Conservation (phyloP, 1,284 basidiomycete species). For the Malassezia globosa region DNA sequence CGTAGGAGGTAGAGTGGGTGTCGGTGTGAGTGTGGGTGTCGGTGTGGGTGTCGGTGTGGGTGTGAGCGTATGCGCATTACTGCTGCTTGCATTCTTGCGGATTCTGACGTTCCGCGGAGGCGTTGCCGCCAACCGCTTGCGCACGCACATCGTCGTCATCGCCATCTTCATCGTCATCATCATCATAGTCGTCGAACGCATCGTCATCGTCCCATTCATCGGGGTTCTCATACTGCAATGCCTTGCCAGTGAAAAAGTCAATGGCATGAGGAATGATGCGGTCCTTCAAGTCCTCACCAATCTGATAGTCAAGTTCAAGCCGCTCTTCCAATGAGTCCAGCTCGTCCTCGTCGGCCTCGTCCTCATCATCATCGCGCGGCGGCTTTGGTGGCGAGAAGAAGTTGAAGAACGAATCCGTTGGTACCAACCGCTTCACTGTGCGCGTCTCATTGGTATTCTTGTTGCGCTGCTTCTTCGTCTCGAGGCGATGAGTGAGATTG, state of each 20-base stretch:
- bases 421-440: conserved; percentile 45
- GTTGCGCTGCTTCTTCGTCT: conserved; percentile 98
- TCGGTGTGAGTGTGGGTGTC: no score
- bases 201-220: conserved; percentile 54
- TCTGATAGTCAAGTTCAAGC: conserved; percentile 92
- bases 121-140: conserved; percentile 24
- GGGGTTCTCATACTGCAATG: conserved; percentile 68
- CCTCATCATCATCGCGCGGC: conserved; percentile 34
- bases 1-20: no score
- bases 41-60: no score
- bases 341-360: conserved; percentile 33
- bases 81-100: conserved; percentile 45
- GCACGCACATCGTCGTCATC: conserved; percentile 28
- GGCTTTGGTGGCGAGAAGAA: conserved; percentile 46
- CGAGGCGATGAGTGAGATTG: conserved; percentile 90
- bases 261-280: conserved; percentile 88
- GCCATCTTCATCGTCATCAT: conserved; percentile 46
- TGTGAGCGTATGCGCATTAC: no score
- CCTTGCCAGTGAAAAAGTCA: conserved; percentile 81
- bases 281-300: conserved; percentile 96
- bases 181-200: conserved; percentile 48
- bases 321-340: conserved; percentile 60
- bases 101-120: conserved; percentile 29
- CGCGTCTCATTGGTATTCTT: conserved; percentile 54
- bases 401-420: conserved; percentile 47